Conservation (phyloP, 192 early-diverging fungal species). For the Dissophora globulifera region DNA sequence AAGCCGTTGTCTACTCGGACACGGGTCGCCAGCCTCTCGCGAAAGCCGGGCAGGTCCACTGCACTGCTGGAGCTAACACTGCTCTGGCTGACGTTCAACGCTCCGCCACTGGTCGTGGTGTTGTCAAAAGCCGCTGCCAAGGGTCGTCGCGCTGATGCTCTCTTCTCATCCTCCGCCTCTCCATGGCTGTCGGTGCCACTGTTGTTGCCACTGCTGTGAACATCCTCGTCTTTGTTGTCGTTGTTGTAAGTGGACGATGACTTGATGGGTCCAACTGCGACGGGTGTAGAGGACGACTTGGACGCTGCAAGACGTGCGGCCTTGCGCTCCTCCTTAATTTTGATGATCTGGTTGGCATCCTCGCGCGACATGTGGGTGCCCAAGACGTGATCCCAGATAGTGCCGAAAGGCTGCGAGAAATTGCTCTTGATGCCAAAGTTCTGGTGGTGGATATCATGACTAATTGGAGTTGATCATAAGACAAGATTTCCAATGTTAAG, state of each 20-base stretch:
- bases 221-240: constrained; percentile 40
- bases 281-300: constrained; percentile 2
- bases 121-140: background rate
- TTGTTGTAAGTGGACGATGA: background rate
- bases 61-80: constrained; percentile 5
- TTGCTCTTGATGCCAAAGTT: constrained; percentile 67
- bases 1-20: constrained; percentile 44
- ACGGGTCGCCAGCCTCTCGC: constrained; percentile 31
- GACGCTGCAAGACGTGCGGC: constrained; percentile 33
- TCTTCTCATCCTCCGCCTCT: constrained; percentile 25
- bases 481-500: background rate
- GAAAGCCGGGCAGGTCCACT: constrained; percentile 33
- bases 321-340: constrained; percentile 52
- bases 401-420: constrained; percentile 82
- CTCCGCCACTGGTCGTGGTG: background rate
- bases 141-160: background rate
- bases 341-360: constrained; percentile 51
- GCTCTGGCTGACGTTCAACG: background rate
- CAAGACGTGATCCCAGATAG: constrained; percentile 79
- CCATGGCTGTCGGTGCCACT: constrained; percentile 51
- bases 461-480: constrained; percentile 4
- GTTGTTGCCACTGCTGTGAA: constrained; percentile 49
- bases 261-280: constrained; percentile 16
- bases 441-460: constrained; percentile 71
- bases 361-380: constrained; percentile 68